Conservation (phyloP, 2,329 filamentous ascomycete species). For the Colletotrichum spinosum region DNA sequence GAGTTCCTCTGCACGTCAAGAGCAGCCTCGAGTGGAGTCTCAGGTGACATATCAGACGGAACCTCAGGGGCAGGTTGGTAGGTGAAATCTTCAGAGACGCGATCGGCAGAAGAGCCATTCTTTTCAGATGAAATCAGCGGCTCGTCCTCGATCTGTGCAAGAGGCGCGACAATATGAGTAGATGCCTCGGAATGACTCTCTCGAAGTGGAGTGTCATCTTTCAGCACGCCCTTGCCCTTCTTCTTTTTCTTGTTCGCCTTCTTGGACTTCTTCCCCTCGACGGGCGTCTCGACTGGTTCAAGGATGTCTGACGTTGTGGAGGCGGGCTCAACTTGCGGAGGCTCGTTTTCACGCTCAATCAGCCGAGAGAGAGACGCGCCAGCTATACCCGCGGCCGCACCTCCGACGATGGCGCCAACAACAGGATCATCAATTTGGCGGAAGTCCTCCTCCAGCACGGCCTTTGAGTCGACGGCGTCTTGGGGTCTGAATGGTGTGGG, state of each 20-base stretch:
- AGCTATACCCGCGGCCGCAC: conserved; percentile 20
- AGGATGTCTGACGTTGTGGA: conserved; percentile 14
- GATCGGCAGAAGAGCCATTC: not conserved
- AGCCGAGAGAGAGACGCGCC: not conserved
- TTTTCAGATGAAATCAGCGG: not conserved
- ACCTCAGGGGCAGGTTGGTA: too few relatives aligned
- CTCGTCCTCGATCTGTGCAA: too few relatives aligned
- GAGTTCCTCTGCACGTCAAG: too few relatives aligned
- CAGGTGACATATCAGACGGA: too few relatives aligned
- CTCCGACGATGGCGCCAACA: conserved; percentile 13
- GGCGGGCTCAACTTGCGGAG: not conserved
- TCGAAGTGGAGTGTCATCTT: not conserved
- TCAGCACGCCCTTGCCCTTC: conserved; percentile 17
- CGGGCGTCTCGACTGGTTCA: not conserved
- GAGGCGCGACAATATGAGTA: not conserved
- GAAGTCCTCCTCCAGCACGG: conserved; percentile 44
- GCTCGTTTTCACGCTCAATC: not conserved
- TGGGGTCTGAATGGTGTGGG: conserved; percentile 43
- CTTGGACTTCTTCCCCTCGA: conserved; percentile 42
- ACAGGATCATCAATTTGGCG: not conserved
- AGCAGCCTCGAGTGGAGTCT: too few relatives aligned
- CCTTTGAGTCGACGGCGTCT: conserved; percentile 30
- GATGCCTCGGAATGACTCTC: conserved; percentile 1
- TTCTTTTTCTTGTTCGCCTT: conserved; percentile 50
- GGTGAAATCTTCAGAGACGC: too few relatives aligned